Evolutionary conservation across 177 flowering plant genomes (phyloP).

Genomic region (Viscum album): DNA sequence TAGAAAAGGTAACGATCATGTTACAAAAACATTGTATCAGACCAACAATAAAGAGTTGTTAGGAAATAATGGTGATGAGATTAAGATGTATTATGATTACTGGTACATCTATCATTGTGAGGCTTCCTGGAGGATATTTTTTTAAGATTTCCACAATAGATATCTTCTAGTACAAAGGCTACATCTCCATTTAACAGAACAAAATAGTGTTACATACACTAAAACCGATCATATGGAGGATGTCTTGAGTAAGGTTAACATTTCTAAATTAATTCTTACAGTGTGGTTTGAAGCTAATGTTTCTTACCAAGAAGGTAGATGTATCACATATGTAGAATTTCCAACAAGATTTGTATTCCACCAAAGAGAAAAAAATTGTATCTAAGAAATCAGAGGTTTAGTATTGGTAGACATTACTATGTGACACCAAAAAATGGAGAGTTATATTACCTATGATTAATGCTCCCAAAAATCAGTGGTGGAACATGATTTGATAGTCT

Average conservation of each 20-base stretch:
- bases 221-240: background rate
- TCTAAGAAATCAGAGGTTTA: background rate
- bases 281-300: slow-evolving; percentile 11
- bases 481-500: background rate
- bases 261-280: background rate
- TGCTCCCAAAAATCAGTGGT: background rate
- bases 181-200: background rate
- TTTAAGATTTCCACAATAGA: slow-evolving; percentile 1
- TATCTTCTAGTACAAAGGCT: background rate
- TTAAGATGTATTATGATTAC: no score
- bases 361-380: background rate
- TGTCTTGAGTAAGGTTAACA: background rate
- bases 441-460: background rate
- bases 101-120: slow-evolving; percentile 11
- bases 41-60: no score
- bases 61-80: background rate
- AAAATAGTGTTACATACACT: background rate
- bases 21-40: no score
- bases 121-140: slow-evolving; percentile 9
- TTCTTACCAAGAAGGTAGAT: background rate
- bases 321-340: slow-evolving; percentile 9
- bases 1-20: no score
- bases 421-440: background rate
- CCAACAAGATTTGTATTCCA: slow-evolving; percentile 4
- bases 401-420: slow-evolving; percentile 7